These are phyloP conservation scores for Syzygium aqueum DNA, from an alignment of 345 rosid species.

Conservation along the genomic window DNA sequence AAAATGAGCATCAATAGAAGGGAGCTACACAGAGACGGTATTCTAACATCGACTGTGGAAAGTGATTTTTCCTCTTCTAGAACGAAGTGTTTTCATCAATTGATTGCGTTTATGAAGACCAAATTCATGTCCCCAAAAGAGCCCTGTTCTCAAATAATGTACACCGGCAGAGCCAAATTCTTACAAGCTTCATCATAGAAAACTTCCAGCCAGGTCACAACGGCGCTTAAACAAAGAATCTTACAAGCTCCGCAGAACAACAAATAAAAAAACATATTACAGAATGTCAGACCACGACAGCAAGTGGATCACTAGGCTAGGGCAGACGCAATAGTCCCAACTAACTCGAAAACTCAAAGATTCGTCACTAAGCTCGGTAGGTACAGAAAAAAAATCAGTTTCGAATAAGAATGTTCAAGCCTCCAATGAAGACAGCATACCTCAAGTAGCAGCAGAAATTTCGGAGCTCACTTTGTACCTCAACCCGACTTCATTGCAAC, in stretches of 20 bases:
- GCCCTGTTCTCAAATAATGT: not conserved
- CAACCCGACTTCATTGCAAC: not conserved
- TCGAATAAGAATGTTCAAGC: not conserved
- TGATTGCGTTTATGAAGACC: not conserved
- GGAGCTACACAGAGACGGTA: not conserved
- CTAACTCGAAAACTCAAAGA: not conserved
- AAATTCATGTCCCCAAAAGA: not conserved
- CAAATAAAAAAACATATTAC: not conserved
- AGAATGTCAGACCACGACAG: not conserved
- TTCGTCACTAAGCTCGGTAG: not conserved
- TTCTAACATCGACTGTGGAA: not conserved
- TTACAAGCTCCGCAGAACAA: not conserved
- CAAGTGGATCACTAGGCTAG: not conserved
- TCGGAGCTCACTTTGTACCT: not conserved
- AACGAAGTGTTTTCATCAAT: not conserved
- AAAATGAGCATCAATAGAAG: not conserved
- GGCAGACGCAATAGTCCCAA: not conserved
- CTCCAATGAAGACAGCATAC: not conserved
- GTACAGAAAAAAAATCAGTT: not conserved
- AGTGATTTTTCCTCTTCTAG: not conserved
- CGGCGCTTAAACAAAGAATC: not conserved
- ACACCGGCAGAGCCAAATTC: not conserved
- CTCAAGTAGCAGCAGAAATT: not conserved
- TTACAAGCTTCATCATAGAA: not conserved
- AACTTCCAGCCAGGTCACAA: not conserved